Conservation (phyloP, 2,329 filamentous ascomycete species). For the Cadophora luteo-olivacea region DNA sequence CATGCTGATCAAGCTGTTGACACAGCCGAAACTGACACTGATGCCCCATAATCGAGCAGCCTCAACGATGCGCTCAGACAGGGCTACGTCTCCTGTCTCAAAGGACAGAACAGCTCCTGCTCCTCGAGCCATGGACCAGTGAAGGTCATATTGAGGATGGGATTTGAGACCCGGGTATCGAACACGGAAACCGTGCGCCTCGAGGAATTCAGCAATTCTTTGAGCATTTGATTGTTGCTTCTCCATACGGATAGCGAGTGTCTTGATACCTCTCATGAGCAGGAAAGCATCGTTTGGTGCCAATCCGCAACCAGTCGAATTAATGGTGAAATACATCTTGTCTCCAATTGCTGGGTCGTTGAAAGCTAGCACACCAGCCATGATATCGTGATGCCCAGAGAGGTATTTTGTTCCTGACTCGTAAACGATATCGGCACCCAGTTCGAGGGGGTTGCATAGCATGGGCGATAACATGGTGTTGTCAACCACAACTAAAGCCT, state of each 20-base stretch:
- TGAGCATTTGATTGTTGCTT: conserved; percentile 95
- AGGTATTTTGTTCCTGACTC: conserved; percentile 98
- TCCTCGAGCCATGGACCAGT: conserved; percentile 94
- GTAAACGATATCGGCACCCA: conserved; percentile 95
- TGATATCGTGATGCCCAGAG: conserved; percentile 97
- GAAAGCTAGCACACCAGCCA: conserved; percentile 95
- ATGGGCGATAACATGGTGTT: conserved; percentile 99
- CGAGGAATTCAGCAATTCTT: conserved; percentile 89
- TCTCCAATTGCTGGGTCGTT: conserved; percentile 85
- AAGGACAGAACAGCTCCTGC: conserved; percentile 95
- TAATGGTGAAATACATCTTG: conserved; percentile 95
- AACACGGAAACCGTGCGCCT: conserved; percentile 89
- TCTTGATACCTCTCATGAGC: conserved; percentile 94
- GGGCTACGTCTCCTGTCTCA: conserved; percentile 84
- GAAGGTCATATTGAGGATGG: conserved; percentile 94
- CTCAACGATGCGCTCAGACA: conserved; percentile 94
- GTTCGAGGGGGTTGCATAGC: conserved; percentile 89
- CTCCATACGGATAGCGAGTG: conserved; percentile 96
- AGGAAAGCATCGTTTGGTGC: conserved; percentile 96
- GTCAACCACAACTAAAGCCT: conserved; percentile 87
- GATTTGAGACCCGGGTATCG: conserved; percentile 93
- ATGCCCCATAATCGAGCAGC: conserved; percentile 92
- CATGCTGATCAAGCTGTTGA: conserved; percentile 99
- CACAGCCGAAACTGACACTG: conserved; percentile 96
- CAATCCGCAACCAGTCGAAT: conserved; percentile 91